A percentile compares a stretch with the other conserved stretches of the same genome.
Conservation (phyloP, 2,329 filamentous ascomycete species). For the Diaporthe amygdali region DNA sequence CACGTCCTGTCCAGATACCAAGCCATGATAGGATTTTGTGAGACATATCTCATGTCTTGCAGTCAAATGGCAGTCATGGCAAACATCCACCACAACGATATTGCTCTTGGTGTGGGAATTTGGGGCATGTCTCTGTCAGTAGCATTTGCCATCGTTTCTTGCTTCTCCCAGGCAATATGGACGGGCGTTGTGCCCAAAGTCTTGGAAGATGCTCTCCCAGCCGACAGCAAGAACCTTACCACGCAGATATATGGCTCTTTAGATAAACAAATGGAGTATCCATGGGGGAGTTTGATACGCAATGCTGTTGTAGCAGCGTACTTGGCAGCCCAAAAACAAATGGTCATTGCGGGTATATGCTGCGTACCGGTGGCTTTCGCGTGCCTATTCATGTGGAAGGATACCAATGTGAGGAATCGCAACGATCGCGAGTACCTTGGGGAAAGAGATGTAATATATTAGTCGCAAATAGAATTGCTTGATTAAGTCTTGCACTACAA, state of each 20-base stretch:
- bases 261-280: not conserved
- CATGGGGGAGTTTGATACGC: not conserved
- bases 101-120: not conserved
- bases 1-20: not conserved
- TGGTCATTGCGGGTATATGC: not conserved
- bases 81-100: not conserved
- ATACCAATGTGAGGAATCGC: not conserved
- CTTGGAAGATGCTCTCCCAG: not conserved
- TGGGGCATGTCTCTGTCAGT: not conserved
- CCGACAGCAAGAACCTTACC: not conserved
- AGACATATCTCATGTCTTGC: not conserved
- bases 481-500: too few relatives aligned
- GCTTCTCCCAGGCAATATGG: not conserved
- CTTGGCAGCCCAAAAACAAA: not conserved
- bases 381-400: not conserved
- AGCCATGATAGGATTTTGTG: not conserved
- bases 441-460: not conserved
- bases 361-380: not conserved
- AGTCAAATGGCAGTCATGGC: not conserved
- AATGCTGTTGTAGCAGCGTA: not conserved
- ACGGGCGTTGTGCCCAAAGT: not conserved
- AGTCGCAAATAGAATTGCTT: not conserved
- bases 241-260: not conserved
- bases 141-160: not conserved
- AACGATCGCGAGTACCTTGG: not conserved